A percentile compares a stretch with the other conserved stretches of the same genome.
Evolutionary conservation across 257 asterid genomes (phyloP).

Genomic region (Leptodermis oblonga): DNA sequence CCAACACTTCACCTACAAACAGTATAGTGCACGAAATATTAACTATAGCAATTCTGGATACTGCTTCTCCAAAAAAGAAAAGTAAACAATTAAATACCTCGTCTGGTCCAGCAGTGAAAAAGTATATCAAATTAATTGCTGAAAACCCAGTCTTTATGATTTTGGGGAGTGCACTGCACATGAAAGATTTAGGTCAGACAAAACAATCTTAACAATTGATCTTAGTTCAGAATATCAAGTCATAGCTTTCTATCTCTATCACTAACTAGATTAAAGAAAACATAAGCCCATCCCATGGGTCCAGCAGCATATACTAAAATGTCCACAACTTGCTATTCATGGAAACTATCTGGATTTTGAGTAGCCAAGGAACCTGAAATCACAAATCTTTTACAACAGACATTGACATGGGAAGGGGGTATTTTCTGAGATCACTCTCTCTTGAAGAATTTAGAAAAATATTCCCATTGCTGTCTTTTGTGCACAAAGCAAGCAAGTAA

Average conservation of each 20-base stretch:
- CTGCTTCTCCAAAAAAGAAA: background rate
- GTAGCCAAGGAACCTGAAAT: background rate
- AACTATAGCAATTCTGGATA: background rate
- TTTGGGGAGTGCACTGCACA: slow-evolving; percentile 80
- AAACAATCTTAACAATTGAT: background rate
- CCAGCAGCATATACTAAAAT: background rate
- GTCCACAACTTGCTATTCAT: background rate
- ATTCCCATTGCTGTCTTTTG: background rate
- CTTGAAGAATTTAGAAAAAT: background rate
- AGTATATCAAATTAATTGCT: slow-evolving; percentile 95
- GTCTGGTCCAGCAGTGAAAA: slow-evolving; percentile 99
- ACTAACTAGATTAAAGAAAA: background rate
- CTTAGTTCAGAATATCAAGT: background rate
- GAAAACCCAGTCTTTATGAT: slow-evolving; percentile 96
- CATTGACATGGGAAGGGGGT: background rate
- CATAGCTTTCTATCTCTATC: background rate
- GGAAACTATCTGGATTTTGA: background rate
- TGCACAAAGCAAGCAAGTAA: background rate
- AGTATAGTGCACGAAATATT: background rate
- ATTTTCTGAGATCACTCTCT: background rate
- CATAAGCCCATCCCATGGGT: background rate
- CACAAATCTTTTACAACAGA: background rate
- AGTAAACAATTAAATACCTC: slow-evolving; percentile 50
- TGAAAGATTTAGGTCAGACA: slow-evolving; percentile 15
- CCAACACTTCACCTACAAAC: slow-evolving; percentile 91